Evolutionary conservation across 495 filamentous ascomycete genomes (phyloP), one percentile per base, ranked within the genome.

Genomic region (Neurospora discreta): DNA sequence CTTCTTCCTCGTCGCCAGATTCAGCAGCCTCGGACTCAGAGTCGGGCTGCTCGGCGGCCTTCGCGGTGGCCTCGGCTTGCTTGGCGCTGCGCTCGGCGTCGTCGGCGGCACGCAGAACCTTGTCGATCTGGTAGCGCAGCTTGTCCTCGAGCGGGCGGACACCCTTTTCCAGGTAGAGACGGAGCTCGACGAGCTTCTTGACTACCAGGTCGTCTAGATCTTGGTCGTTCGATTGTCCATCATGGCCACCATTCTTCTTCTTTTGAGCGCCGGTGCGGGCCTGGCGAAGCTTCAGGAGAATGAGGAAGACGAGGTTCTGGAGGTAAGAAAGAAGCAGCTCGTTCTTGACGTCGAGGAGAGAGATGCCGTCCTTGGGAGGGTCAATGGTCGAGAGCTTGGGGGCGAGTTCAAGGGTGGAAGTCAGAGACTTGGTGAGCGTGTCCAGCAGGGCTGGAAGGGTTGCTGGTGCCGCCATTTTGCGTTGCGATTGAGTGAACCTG

Each of bases 271-370:
- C 75, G 20, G 78, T 81, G 69, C 83, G 83, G 1, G 85, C 78
- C 75, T 89, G 87, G 20, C 92, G 88, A 20, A 98, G 79, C 79
- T 97, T 95, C 58, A 94, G 81, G 3, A 98, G 82, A 43, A 96
- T 90, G 68, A 98, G 83, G 75, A 97, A 97, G 39, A 95, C 92
- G 5, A 97, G 87, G 75, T 98, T 94, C 76, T 98, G 96, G 0
- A 98, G 84, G 82, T 99, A 99, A 2, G 96, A 93, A 58, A 99
- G 91, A 16, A 99, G 88, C 20, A 98, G 87, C 73, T 99, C 96
- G 84, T 93, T 97, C 80, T 99, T 99, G 69, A 91, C 87, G 78
- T 97, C 93, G 77, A 99, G 89, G 6, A 99, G 90, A 3, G 95
- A 98, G 68, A 99, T 94, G 73, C 95, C 95, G 73, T 97, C 89